These are phyloP conservation scores for Canariomyces notabilis DNA, from an alignment of 2,329 filamentous ascomycete species.

Conservation along the genomic window DNA sequence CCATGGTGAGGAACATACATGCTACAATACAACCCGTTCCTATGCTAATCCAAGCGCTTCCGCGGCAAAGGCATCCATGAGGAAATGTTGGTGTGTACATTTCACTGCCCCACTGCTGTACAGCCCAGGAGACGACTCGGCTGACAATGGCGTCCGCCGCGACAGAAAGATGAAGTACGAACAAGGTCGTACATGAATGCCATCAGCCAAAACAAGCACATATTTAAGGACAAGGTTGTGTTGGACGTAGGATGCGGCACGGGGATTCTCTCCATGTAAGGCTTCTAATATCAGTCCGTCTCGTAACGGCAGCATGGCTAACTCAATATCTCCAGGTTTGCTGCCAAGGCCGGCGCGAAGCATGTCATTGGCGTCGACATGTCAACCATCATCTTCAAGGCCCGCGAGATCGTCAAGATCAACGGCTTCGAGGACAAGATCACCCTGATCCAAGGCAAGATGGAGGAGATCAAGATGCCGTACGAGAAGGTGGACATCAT, in stretches of 20 bases:
- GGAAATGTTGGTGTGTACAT: slow-evolving; percentile 83
- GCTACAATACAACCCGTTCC: slow-evolving; percentile 4
- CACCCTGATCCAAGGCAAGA: slow-evolving; percentile 96
- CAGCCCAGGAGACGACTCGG: slow-evolving; percentile 7
- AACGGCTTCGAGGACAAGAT: slow-evolving; percentile 96
- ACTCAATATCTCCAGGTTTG: slow-evolving; percentile 64
- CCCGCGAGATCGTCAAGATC: slow-evolving; percentile 83
- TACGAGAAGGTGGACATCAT: slow-evolving; percentile 98
- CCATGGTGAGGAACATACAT: slow-evolving; percentile 62
- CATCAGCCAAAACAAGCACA: slow-evolving; percentile 93
- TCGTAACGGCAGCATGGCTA: background rate
- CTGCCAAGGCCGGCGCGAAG: slow-evolving; percentile 90
- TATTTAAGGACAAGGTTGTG: slow-evolving; percentile 87
- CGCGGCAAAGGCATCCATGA: slow-evolving; percentile 74
- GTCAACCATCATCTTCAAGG: slow-evolving; percentile 99
- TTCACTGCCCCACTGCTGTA: slow-evolving; percentile 17
- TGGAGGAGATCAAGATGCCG: slow-evolving; percentile 94
- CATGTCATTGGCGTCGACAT: slow-evolving; percentile 99
- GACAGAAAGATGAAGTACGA: slow-evolving; percentile 94
- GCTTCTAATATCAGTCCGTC: background rate
- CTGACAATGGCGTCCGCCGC: slow-evolving; percentile 17
- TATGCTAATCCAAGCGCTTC: slow-evolving; percentile 31
- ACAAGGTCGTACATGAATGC: slow-evolving; percentile 95
- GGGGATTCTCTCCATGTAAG: slow-evolving; percentile 94
- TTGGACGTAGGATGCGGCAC: slow-evolving; percentile 98